These are phyloP conservation scores for Mycosarcoma mackinlayi DNA, from an alignment of 1,284 basidiomycete genomes.

Conservation along the genomic window DNA sequence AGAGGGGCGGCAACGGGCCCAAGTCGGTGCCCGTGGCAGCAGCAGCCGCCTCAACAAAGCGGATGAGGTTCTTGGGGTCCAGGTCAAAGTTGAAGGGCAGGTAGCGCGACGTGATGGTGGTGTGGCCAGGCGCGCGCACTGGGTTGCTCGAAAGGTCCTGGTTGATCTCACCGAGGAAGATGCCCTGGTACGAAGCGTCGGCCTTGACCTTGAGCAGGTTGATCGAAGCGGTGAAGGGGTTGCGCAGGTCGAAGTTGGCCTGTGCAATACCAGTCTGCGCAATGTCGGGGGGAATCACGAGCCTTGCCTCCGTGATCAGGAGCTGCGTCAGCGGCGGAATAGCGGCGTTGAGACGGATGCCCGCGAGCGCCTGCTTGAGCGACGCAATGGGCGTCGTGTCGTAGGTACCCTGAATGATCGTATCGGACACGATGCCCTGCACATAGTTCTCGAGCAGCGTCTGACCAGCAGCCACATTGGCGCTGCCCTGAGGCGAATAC, in stretches of 20 bases:
- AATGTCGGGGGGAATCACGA: constrained; percentile 68
- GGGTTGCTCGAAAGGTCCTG: constrained; percentile 72
- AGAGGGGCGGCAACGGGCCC: constrained; percentile 75
- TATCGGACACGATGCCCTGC: constrained; percentile 75
- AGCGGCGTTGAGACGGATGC: constrained; percentile 75
- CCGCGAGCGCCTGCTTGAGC: constrained; percentile 75
- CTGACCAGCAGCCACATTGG: constrained; percentile 73
- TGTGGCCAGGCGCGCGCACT: constrained; percentile 76
- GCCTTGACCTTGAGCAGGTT: constrained; percentile 76
- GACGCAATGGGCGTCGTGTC: constrained; percentile 77
- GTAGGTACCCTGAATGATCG: constrained; percentile 74
- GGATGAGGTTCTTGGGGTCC: constrained; percentile 76
- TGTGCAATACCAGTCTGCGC: constrained; percentile 56
- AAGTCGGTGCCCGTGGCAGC: constrained; percentile 74
- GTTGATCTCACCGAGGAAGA: constrained; percentile 70
- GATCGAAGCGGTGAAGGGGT: constrained; percentile 82
- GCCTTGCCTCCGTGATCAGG: constrained; percentile 71
- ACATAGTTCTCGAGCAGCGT: constrained; percentile 78
- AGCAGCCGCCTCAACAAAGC: constrained; percentile 74
- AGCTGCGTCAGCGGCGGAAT: constrained; percentile 78
- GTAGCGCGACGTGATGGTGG: constrained; percentile 74
- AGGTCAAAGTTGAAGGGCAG: constrained; percentile 77
- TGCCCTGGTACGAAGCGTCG: constrained; percentile 71
- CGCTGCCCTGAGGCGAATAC: constrained; percentile 75
- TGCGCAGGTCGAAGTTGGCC: constrained; percentile 71